These are phyloP conservation scores for Geosmithia putterillii DNA, from an alignment of 2,329 filamentous ascomycete species.

Conservation along the genomic window DNA sequence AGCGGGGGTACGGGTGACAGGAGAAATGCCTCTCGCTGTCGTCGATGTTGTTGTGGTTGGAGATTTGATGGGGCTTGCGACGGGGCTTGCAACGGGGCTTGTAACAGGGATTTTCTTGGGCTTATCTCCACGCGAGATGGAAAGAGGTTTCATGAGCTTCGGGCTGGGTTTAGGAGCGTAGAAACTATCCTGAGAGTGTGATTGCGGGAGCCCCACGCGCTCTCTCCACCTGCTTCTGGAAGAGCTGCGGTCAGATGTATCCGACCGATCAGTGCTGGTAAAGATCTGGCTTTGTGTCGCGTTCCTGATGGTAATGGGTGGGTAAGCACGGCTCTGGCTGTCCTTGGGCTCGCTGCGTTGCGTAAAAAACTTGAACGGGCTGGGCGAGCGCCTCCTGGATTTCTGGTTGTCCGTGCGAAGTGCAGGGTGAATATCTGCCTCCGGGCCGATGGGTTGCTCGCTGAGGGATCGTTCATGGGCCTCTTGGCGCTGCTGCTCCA, in stretches of 20 bases:
- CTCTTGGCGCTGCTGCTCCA: slow-evolving; percentile 23
- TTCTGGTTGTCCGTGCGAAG: slow-evolving; percentile 11
- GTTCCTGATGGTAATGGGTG: slow-evolving; percentile 22
- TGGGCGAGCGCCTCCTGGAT: slow-evolving; percentile 12
- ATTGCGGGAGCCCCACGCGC: background rate
- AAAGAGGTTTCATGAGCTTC: background rate
- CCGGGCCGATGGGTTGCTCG: slow-evolving; percentile 10
- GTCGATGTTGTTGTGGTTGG: no score
- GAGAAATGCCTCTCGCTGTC: no score
- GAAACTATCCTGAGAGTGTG: background rate
- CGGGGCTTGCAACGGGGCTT: background rate
- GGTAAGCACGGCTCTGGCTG: slow-evolving; percentile 16
- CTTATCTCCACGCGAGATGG: background rate
- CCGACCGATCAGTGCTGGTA: background rate
- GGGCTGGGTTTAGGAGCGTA: background rate
- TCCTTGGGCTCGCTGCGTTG: slow-evolving; percentile 9
- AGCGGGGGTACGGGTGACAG: background rate
- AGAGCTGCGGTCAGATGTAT: background rate
- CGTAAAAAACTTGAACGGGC: slow-evolving; percentile 11
- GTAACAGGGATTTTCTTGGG: background rate
- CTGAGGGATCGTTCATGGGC: slow-evolving; percentile 15
- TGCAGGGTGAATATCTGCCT: slow-evolving; percentile 19
- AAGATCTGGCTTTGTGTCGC: slow-evolving; percentile 12
- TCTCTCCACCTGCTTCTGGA: background rate
- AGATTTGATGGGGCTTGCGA: no score